These are phyloP conservation scores for Daphne laureola DNA, from an alignment of 441 rosid species.

Conservation along the genomic window DNA sequence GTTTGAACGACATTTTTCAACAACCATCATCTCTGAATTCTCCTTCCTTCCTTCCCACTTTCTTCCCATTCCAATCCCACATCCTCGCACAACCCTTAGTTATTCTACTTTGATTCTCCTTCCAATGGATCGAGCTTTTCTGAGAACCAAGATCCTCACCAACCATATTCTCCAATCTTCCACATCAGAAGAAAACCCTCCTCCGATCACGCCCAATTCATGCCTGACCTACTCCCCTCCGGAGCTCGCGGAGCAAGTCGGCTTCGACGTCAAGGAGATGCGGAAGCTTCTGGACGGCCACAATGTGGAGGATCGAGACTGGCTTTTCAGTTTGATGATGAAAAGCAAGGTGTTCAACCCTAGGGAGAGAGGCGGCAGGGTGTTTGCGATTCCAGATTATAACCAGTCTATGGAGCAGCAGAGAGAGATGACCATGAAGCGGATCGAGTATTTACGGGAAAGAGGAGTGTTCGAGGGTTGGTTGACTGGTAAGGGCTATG, in stretches of 20 bases:
- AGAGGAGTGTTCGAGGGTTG: conserved; percentile 61
- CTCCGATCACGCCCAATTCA: conserved; percentile 23
- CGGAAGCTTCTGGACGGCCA: conserved; percentile 63
- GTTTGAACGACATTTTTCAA: too few relatives aligned
- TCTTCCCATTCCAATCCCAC: too few relatives aligned
- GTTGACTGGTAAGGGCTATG: conserved; percentile 50
- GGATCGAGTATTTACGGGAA: conserved; percentile 48
- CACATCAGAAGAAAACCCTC: conserved; percentile 10
- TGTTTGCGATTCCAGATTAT: conserved; percentile 60
- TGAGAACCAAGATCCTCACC: conserved; percentile 40
- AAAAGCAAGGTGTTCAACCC: conserved; percentile 72
- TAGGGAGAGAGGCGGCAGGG: conserved; percentile 45
- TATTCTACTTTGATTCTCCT: neutral
- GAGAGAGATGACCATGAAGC: conserved; percentile 66
- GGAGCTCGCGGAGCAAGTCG: conserved; percentile 43
- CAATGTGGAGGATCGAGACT: conserved; percentile 54
- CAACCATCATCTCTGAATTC: too few relatives aligned
- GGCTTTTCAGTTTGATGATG: conserved; percentile 62
- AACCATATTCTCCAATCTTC: conserved; percentile 43
- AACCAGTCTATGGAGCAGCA: conserved; percentile 90
- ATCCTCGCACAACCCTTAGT: too few relatives aligned
- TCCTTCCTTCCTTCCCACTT: too few relatives aligned
- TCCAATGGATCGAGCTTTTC: conserved; percentile 34
- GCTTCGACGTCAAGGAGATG: conserved; percentile 53
- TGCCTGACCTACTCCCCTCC: conserved; percentile 59